Evolutionary conservation across 139 green algal genomes (phyloP).

Genomic region (Auxenochlorella pyrenoidosa): DNA sequence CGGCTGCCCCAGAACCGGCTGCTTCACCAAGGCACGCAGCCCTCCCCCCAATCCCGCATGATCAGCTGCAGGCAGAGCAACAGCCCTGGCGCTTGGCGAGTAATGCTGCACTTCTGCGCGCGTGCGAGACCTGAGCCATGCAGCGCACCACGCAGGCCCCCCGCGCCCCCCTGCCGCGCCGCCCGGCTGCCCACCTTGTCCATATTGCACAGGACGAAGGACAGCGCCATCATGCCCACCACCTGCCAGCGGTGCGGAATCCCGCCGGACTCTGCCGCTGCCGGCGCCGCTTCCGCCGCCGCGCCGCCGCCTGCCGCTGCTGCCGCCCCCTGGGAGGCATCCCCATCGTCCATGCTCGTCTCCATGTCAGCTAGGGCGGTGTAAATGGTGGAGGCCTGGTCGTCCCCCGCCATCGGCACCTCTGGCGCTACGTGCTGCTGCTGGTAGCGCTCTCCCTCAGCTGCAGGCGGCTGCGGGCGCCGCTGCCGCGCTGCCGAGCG

Average conservation of each 20-base stretch:
- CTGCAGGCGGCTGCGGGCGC: neutral
- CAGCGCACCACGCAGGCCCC: neutral
- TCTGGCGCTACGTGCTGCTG: slow-evolving; percentile 23
- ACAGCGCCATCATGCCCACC: slow-evolving; percentile 65
- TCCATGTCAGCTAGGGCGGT: slow-evolving; percentile 38
- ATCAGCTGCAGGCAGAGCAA: too few relatives aligned
- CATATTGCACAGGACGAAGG: slow-evolving; percentile 98
- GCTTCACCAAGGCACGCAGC: too few relatives aligned
- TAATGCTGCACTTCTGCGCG: too few relatives aligned
- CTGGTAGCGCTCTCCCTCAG: neutral
- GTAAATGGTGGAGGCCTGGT: slow-evolving; percentile 49
- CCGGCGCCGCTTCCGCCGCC: slow-evolving; percentile 17
- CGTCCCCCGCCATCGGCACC: slow-evolving; percentile 48
- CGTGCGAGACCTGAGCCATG: too few relatives aligned
- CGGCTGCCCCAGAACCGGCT: too few relatives aligned
- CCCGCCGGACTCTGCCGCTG: slow-evolving; percentile 1
- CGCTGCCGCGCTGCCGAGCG: neutral
- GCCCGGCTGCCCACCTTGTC: slow-evolving; percentile 74
- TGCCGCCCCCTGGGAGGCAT: neutral
- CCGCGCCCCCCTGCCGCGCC: neutral
- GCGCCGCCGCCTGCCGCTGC: neutral
- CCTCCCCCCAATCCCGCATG: too few relatives aligned
- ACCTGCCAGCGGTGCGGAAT: slow-evolving; percentile 69
- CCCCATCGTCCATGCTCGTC: slow-evolving; percentile 34
- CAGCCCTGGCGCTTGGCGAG: too few relatives aligned